Evolutionary conservation across 1,139 yeast genomes (phyloP).

Genomic region (Yamadazyma diospyri): DNA sequence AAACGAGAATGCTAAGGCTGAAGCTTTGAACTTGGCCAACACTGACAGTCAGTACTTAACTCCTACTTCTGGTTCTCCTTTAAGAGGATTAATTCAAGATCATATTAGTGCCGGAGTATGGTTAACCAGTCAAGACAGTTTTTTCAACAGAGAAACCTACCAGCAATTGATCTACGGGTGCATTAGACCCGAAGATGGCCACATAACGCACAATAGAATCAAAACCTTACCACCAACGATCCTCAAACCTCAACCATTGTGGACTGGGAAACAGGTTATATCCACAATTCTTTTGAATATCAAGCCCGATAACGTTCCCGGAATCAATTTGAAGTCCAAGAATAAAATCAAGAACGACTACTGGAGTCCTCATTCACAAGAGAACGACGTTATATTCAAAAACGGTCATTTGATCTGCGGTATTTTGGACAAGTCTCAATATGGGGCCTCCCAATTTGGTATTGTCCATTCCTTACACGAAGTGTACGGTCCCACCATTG

Average conservation of each 20-base stretch:
- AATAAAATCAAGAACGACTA: constrained; percentile 93
- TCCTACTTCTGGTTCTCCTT: constrained; percentile 97
- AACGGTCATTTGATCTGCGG: constrained; percentile 90
- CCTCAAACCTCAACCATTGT: constrained; percentile 78
- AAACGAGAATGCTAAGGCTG: constrained; percentile 96
- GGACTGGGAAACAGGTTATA: constrained; percentile 99
- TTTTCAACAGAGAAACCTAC: constrained; percentile 86
- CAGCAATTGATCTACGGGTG: constrained; percentile 94
- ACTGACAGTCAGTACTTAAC: constrained; percentile 97
- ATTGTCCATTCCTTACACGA: constrained; percentile 95
- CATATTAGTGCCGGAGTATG: constrained; percentile 99
- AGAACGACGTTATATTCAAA: constrained; percentile 80
- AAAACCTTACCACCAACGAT: constrained; percentile 88
- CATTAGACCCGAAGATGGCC: constrained; percentile 98
- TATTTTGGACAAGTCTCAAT: constrained; percentile 94
- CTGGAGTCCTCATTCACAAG: constrained; percentile 84
- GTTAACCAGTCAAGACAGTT: constrained; percentile 89
- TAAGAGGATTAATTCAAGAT: constrained; percentile 98
- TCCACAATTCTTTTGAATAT: constrained; percentile 86
- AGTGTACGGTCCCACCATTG: constrained; percentile 86
- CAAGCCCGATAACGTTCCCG: constrained; percentile 84
- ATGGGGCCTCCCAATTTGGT: constrained; percentile 98
- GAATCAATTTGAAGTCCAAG: constrained; percentile 75
- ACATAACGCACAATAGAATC: constrained; percentile 68
- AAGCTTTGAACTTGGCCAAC: constrained; percentile 90